Percentiles rank a stretch among this genome's conserved stretches.
phyloP scores from a whole-genome alignment of 2,329 filamentous ascomycete species.

The Colletotrichum tropicale region DNA sequence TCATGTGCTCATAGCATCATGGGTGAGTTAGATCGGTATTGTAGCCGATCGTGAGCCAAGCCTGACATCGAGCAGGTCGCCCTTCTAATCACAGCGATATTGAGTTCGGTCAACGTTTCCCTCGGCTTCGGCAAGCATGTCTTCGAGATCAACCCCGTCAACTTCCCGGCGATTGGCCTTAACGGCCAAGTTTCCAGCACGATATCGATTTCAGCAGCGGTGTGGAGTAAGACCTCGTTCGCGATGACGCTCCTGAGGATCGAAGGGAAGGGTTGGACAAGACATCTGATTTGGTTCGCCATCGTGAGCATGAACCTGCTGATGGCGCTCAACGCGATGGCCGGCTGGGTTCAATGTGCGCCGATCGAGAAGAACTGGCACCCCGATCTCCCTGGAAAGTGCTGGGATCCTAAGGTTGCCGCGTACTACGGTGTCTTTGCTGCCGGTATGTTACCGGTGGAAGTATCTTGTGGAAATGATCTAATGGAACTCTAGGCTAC shows the following conservation, averaged over 20 bases:
- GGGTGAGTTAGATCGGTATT: conserved; percentile 17
- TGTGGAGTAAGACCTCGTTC: conserved; percentile 42
- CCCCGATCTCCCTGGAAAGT: not conserved
- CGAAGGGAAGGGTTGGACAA: conserved; percentile 26
- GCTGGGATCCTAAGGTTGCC: conserved; percentile 14
- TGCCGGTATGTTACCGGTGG: not conserved
- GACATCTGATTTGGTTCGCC: conserved; percentile 33
- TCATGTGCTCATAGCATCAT: conserved; percentile 27
- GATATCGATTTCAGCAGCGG: conserved; percentile 37
- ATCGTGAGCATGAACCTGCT: conserved; percentile 35
- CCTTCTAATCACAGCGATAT: not conserved
- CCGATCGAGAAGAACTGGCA: conserved; percentile 13
- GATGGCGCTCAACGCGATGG: conserved; percentile 23
- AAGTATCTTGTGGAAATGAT: fast-evolving
- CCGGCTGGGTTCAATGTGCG: conserved; percentile 24
- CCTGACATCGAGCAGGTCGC: not conserved
- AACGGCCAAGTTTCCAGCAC: conserved; percentile 29
- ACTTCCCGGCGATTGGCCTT: conserved; percentile 14
- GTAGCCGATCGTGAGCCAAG: not conserved
- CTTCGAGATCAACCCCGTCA: conserved; percentile 3
- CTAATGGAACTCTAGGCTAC: not conserved
- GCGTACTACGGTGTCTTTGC: conserved; percentile 20
- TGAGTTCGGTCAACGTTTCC: not conserved
- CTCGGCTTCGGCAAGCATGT: conserved; percentile 24
- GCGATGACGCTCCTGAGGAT: conserved; percentile 39